Conservation (phyloP, 495 filamentous ascomycete genomes). For the Trichoderma erinaceum region DNA sequence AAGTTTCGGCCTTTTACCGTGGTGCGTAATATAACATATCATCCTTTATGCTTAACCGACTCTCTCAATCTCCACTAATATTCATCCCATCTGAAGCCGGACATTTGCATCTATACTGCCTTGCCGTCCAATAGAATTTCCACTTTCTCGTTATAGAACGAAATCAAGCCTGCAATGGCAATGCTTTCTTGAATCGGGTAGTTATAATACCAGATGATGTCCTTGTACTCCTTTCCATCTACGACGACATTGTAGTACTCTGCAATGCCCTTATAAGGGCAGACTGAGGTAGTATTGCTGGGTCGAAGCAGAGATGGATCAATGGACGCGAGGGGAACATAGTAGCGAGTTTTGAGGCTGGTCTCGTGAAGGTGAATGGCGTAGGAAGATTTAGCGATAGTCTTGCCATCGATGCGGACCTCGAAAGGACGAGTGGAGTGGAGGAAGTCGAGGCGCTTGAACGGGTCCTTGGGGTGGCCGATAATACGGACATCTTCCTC, state of each 20-base stretch:
- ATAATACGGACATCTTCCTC: slow-evolving; percentile 52
- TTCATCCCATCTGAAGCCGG: no score
- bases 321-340: slow-evolving; percentile 42
- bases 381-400: slow-evolving; percentile 36
- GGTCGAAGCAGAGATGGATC: slow-evolving; percentile 30
- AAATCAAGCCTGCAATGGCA: slow-evolving; percentile 40
- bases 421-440: slow-evolving; percentile 42
- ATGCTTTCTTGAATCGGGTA: slow-evolving; percentile 44
- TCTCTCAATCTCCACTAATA: no score
- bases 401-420: slow-evolving; percentile 40
- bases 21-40: background rate
- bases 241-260: slow-evolving; percentile 38
- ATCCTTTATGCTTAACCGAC: no score
- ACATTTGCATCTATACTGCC: no score
- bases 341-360: slow-evolving; percentile 44
- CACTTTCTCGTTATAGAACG: slow-evolving; percentile 58
- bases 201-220: slow-evolving; percentile 52
- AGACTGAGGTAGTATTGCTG: slow-evolving; percentile 40
- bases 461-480: slow-evolving; percentile 56
- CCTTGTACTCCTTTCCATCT: slow-evolving; percentile 24
- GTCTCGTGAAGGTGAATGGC: slow-evolving; percentile 48
- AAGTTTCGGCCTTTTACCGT: background rate
- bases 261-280: slow-evolving; percentile 55
- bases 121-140: slow-evolving; percentile 50
- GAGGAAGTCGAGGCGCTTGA: slow-evolving; percentile 54